Evolutionary conservation across 192 early-diverging fungal species (phyloP).

Genomic region (Entomortierella lignicola): DNA sequence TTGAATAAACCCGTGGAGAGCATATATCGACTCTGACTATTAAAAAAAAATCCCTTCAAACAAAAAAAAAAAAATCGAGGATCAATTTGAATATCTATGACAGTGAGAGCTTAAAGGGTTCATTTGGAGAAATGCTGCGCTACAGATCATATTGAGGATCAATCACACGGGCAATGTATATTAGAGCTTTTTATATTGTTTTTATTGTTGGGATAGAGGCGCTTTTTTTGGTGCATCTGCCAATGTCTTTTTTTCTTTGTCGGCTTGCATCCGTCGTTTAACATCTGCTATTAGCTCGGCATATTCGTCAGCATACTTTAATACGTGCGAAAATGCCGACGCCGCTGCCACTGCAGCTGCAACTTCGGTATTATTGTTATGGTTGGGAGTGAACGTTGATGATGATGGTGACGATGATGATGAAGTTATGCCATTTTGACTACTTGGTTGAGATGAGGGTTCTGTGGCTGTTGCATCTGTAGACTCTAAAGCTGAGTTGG

Average conservation of each 20-base stretch:
- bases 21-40: slow-evolving; percentile 50
- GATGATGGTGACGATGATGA: neutral
- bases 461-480: neutral
- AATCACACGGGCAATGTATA: no score
- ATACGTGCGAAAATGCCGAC: slow-evolving; percentile 26
- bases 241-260: slow-evolving; percentile 17
- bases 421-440: neutral
- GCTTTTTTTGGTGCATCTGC: neutral
- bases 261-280: slow-evolving; percentile 11
- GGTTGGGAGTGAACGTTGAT: slow-evolving; percentile 19
- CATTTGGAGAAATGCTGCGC: neutral
- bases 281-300: slow-evolving; percentile 37
- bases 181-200: neutral
- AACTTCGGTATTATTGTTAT: slow-evolving; percentile 21
- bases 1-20: slow-evolving; percentile 53
- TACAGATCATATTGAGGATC: no score
- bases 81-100: neutral
- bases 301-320: slow-evolving; percentile 37
- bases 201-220: neutral
- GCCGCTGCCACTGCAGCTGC: slow-evolving; percentile 19
- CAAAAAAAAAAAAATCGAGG: neutral
- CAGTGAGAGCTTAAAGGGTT: neutral
- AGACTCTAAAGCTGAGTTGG: neutral
- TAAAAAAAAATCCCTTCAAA: slow-evolving; percentile 11
- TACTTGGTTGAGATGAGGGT: slow-evolving; percentile 23